phyloP scores from a whole-genome alignment of 495 filamentous ascomycete genomes.

The Penicillium subrubescens region DNA sequence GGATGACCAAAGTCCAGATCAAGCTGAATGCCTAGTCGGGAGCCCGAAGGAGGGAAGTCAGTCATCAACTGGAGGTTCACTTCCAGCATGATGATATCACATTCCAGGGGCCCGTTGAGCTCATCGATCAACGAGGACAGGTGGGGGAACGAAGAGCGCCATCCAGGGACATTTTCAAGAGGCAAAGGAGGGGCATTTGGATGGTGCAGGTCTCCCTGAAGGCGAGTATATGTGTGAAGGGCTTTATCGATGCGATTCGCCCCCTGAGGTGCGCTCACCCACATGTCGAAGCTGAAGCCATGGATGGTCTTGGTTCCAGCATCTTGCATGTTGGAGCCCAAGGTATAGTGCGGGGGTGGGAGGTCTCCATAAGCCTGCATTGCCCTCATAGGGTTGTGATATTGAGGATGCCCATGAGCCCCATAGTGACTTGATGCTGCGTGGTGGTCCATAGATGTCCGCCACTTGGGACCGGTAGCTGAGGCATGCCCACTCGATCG shows the following conservation, averaged over 20 bases:
- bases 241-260: conserved; percentile 44
- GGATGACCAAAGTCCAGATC: conserved; percentile 46
- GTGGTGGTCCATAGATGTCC: conserved; percentile 42
- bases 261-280: conserved; percentile 47
- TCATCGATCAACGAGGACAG: conserved; percentile 42
- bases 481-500: conserved; percentile 40
- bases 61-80: conserved; percentile 49
- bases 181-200: conserved; percentile 40
- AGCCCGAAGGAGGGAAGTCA: conserved; percentile 45
- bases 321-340: conserved; percentile 41
- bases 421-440: conserved; percentile 38
- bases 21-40: conserved; percentile 47
- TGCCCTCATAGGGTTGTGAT: conserved; percentile 39
- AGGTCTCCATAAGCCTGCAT: conserved; percentile 43
- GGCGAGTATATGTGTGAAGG: conserved; percentile 52
- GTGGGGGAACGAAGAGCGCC: conserved; percentile 50
- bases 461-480: conserved; percentile 40
- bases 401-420: conserved; percentile 28
- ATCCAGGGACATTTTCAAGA: conserved; percentile 45
- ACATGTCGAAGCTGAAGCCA: conserved; percentile 55
- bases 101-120: conserved; percentile 37
- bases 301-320: conserved; percentile 37
- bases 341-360: conserved; percentile 39
- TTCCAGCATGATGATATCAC: conserved; percentile 54
- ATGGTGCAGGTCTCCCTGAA: conserved; percentile 46